These are phyloP conservation scores for Aspergillus tubingensis DNA, from an alignment of 2,329 filamentous ascomycete genomes.

Conservation along the genomic window DNA sequence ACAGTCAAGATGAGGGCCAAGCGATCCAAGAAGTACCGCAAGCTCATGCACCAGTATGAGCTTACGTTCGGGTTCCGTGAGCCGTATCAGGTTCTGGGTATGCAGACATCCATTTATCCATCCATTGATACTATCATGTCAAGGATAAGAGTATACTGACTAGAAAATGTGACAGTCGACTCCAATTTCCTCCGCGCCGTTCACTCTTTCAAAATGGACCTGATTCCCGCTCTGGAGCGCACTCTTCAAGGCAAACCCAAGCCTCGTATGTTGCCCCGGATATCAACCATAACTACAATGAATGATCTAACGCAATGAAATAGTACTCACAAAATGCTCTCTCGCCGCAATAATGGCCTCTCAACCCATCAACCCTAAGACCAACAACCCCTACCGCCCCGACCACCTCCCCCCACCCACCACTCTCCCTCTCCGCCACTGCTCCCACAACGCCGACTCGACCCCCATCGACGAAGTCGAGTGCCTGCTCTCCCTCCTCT, in stretches of 20 bases:
- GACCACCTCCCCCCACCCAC: slow-evolving; percentile 49
- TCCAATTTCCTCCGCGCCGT: slow-evolving; percentile 82
- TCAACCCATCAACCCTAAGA: slow-evolving; percentile 41
- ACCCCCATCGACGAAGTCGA: slow-evolving; percentile 47
- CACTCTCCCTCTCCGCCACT: slow-evolving; percentile 48
- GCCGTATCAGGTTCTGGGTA: slow-evolving; percentile 85
- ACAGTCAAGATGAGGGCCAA: slow-evolving; percentile 65
- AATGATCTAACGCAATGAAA: slow-evolving; percentile 35
- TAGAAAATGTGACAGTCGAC: slow-evolving; percentile 61
- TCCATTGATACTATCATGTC: not conserved
- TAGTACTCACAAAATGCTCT: slow-evolving; percentile 73
- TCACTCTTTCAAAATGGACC: slow-evolving; percentile 82
- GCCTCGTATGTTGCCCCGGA: slow-evolving; percentile 59
- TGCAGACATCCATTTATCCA: slow-evolving; percentile 21
- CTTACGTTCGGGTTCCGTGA: slow-evolving; percentile 87
- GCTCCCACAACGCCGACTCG: slow-evolving; percentile 47
- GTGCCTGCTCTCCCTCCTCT: slow-evolving; percentile 49
- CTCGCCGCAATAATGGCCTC: slow-evolving; percentile 46
- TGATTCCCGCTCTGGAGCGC: slow-evolving; percentile 72
- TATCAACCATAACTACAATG: not conserved
- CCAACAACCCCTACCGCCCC: slow-evolving; percentile 43
- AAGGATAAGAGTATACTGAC: slow-evolving; percentile 15
- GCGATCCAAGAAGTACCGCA: slow-evolving; percentile 73
- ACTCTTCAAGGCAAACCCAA: slow-evolving; percentile 88
- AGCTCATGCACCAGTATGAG: slow-evolving; percentile 91